Base-by-base conservation (phyloP, 192 early-diverging fungal genomes). In the Coemansia sp. region DNA sequence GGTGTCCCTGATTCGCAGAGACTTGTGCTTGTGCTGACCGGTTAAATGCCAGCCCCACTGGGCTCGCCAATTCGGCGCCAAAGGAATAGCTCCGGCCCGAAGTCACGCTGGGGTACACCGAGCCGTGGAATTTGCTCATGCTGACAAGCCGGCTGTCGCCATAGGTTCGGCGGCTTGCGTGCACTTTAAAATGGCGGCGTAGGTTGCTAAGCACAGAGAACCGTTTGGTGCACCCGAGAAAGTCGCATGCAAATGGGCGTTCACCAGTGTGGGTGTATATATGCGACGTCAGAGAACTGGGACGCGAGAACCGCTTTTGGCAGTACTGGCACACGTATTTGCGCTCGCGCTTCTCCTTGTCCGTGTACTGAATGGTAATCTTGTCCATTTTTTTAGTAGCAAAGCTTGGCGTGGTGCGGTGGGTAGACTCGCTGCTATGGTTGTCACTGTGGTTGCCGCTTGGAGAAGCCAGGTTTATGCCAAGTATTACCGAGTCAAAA, bases 191-290 rank as follows among this genome's bases (percentile, higher is more conserved):
- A 75, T 92, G 90, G 17, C 90, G 83, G 15, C 90, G 83, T 65
- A 91, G 86, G 37, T 92, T 92, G 56, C 88, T 90, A 44, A 86
- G 85, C 18, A 92, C 90, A 10, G 87, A 88, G 66, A 92, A 92
- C 50, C 84, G 82, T 53, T 87, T 83, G 15, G 83, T 86, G 55
- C 90, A 92, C 9, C 60, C 69, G 3, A 67, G 62, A 35, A 62
- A 63, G 18, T 80, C 70, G 44, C 85, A 87, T 24, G 74, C 82
- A 57, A 82, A 87, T 17, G 85, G 85, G 9, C 76, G 73, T 42
- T 87, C 84, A 3, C 85, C 85, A 7, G 85, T 87, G 42, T 87
- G 85, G 0, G 85, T 83, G 66, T 87, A 84, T 5, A 79, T 69
- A 55, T 87, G 85, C n/a, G 82, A 84, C 12, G 69, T 80, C 19